phyloP scores from a whole-genome alignment of 129 eudicot species.

The Arctium lappa region DNA sequence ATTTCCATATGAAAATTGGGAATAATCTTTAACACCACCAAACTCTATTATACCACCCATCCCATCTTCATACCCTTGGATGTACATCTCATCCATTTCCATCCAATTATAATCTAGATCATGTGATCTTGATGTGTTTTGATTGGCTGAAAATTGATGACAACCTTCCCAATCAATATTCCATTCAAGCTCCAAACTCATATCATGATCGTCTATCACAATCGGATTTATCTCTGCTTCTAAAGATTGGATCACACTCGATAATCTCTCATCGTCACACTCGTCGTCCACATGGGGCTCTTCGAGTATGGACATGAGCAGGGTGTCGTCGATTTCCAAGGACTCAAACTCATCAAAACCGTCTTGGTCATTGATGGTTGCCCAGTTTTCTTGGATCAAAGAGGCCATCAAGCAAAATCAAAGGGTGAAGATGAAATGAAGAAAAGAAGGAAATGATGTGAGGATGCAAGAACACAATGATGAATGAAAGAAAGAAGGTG shows the following conservation, averaged over 20 bases:
- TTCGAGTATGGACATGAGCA: constrained; percentile 62
- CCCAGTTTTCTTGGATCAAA: constrained; percentile 43
- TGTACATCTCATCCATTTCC: constrained; percentile 48
- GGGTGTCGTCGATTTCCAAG: constrained; percentile 32
- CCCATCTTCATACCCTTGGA: constrained; percentile 26
- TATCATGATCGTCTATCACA: constrained; percentile 22
- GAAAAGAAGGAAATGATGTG: not conserved
- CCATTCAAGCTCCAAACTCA: constrained; percentile 31
- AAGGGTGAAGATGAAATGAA: not conserved
- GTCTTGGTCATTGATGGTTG: constrained; percentile 20
- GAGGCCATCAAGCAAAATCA: constrained; percentile 43
- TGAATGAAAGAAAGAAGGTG: constrained; percentile 6
- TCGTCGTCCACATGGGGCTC: constrained; percentile 51
- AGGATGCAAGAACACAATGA: constrained; percentile 24
- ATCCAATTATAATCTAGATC: constrained; percentile 47
- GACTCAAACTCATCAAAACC: constrained; percentile 25
- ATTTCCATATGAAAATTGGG: constrained; percentile 24
- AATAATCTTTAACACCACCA: constrained; percentile 30
- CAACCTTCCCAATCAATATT: constrained; percentile 22
- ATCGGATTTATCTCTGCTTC: constrained; percentile 56
- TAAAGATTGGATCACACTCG: constrained; percentile 50
- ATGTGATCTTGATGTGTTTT: constrained; percentile 16
- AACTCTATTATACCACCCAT: constrained; percentile 29
- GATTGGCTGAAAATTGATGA: constrained; percentile 16
- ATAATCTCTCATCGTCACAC: constrained; percentile 51